Conservation (phyloP, 352 stramenopile genomes). For the Phytophthora meadii region DNA sequence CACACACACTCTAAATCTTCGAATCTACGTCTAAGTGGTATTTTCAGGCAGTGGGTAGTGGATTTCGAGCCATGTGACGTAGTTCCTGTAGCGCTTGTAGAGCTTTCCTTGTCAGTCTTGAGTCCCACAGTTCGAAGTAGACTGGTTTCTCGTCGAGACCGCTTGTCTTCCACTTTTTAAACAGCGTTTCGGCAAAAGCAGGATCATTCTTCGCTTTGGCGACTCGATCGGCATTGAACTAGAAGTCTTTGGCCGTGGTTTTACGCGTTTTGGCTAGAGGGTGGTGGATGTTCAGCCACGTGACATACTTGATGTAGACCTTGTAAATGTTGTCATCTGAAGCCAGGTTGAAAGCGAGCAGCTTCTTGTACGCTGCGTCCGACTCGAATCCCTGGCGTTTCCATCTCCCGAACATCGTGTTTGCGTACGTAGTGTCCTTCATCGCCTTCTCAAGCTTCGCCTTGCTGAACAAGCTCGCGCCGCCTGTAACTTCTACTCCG, state of each 20-base stretch:
- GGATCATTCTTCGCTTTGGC: not conserved
- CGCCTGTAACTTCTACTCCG: not conserved
- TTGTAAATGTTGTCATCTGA: not conserved
- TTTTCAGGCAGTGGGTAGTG: conserved; percentile 2
- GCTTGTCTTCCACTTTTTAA: conserved; percentile 2
- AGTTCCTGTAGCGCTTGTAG: conserved; percentile 8
- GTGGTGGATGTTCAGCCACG: conserved; percentile 3
- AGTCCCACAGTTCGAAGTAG: not conserved
- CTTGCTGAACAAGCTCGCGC: conserved; percentile 4
- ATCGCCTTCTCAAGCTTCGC: conserved; percentile 8
- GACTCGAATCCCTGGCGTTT: not conserved
- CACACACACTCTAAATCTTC: too few relatives aligned
- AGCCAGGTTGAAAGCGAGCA: too few relatives aligned
- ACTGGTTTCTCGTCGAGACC: not conserved
- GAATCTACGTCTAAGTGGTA: too few relatives aligned
- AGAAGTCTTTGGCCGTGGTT: not conserved
- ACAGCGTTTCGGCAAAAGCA: conserved; percentile 1
- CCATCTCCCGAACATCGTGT: conserved; percentile 14
- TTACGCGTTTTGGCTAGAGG: not conserved
- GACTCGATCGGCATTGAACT: conserved; percentile 1
- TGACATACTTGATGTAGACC: not conserved
- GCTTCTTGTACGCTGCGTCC: too few relatives aligned
- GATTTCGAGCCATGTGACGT: conserved; percentile 8
- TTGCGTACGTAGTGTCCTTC: not conserved
- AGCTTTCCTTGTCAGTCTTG: not conserved